Conservation (phyloP, 306 rosid genomes). For the Potentilla sterilis region DNA sequence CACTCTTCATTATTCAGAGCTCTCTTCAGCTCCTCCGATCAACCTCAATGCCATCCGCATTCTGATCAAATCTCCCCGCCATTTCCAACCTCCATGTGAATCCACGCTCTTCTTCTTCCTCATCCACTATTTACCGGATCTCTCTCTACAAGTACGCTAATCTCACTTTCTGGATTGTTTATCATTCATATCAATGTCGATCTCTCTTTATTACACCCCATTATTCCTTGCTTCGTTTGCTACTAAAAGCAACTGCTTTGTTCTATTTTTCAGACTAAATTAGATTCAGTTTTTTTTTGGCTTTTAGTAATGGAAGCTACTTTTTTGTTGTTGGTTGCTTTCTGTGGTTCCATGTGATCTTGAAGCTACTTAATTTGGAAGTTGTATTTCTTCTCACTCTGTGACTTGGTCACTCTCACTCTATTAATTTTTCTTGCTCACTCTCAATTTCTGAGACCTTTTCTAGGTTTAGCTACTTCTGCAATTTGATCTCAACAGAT, state of each 20-base stretch:
- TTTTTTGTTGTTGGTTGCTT: too few species aligned
- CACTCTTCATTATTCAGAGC: conserved; percentile 12
- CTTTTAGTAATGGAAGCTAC: not conserved
- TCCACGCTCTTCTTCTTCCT: conserved; percentile 13
- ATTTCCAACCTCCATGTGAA: conserved; percentile 26
- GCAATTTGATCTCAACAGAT: conserved; percentile 3
- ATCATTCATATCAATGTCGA: not conserved
- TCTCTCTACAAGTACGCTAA: conserved; percentile 17
- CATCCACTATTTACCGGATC: conserved; percentile 14
- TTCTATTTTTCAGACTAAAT: too few species aligned
- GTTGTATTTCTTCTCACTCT: not conserved
- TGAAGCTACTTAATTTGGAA: conserved; percentile 17
- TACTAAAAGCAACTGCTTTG: too few species aligned
- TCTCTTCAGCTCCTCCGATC: conserved; percentile 11
- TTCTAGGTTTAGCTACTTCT: conserved; percentile 8
- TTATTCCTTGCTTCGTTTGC: not conserved
- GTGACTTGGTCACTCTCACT: not conserved
- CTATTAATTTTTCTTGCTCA: not conserved
- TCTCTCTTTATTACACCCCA: too few species aligned
- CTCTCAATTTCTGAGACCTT: not conserved
- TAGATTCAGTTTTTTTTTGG: not conserved
- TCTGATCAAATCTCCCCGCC: conserved; percentile 3
- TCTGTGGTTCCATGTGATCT: conserved; percentile 5
- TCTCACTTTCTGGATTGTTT: too few species aligned
- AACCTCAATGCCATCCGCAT: conserved; percentile 34